These are phyloP conservation scores for Leishmania major DNA, from an alignment of 208 protist species.

Conservation along the genomic window DNA sequence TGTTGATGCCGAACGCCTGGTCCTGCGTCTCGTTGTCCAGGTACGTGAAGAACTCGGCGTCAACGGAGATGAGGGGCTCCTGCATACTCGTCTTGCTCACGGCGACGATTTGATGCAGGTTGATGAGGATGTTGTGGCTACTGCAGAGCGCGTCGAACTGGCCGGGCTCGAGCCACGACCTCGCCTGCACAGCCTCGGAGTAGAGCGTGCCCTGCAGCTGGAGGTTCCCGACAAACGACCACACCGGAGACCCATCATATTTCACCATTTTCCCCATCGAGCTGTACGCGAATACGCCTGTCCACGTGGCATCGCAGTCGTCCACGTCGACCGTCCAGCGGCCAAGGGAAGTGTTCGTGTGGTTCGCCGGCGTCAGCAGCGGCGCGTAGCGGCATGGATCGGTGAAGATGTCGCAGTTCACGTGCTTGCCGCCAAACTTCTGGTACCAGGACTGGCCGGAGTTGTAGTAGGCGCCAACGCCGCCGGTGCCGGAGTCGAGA, in stretches of 20 bases:
- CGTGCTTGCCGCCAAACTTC: slow-evolving; percentile 88
- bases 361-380: slow-evolving; percentile 69
- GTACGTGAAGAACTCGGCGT: slow-evolving; percentile 78
- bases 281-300: slow-evolving; percentile 65
- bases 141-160: slow-evolving; percentile 51
- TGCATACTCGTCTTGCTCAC: slow-evolving; percentile 37
- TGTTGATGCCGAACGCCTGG: slow-evolving; percentile 80
- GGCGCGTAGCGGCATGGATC: slow-evolving; percentile 79
- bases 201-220: slow-evolving; percentile 68
- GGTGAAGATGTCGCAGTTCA: slow-evolving; percentile 74
- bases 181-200: slow-evolving; percentile 68
- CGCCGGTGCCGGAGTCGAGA: slow-evolving; percentile 48
- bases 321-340: slow-evolving; percentile 76
- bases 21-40: slow-evolving; percentile 47
- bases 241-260: slow-evolving; percentile 48
- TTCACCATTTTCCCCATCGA: slow-evolving; percentile 44
- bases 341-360: slow-evolving; percentile 26
- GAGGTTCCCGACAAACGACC: slow-evolving; percentile 49
- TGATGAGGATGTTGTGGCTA: slow-evolving; percentile 64
- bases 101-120: slow-evolving; percentile 59
- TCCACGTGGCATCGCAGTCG: slow-evolving; percentile 86
- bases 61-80: slow-evolving; percentile 58
- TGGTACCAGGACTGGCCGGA: slow-evolving; percentile 78
- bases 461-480: slow-evolving; percentile 61
- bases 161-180: slow-evolving; percentile 61